Percentiles rank a stretch among this genome's conserved stretches.
Evolutionary conservation across 805 yeast genomes (phyloP).

Genomic region (Ogataea populi-albae): DNA sequence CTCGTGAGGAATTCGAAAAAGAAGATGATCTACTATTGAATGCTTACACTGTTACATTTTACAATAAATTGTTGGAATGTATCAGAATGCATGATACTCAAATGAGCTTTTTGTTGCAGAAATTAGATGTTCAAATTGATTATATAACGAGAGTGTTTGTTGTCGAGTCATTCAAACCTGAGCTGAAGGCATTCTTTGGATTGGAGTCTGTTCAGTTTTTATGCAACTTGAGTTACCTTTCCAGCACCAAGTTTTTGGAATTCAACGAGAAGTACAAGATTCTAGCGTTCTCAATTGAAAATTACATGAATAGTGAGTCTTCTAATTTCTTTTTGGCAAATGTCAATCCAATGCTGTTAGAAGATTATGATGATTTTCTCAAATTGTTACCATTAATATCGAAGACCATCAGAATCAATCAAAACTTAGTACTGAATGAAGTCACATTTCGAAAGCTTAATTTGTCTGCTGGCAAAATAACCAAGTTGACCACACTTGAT

Average conservation of each 20-base stretch:
- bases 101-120: constrained; percentile 11
- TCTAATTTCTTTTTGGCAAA: constrained; percentile 26
- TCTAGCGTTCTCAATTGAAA: constrained; percentile 17
- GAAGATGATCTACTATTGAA: constrained; percentile 32
- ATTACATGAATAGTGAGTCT: constrained; percentile 11
- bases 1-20: constrained; percentile 18
- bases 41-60: constrained; percentile 30
- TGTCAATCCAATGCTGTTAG: constrained; percentile 26
- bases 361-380: constrained; percentile 15
- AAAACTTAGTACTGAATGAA: constrained; percentile 23
- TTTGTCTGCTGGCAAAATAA: constrained; percentile 18
- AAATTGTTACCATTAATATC: constrained; percentile 22
- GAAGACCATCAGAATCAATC: constrained; percentile 22
- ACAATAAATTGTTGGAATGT: constrained; percentile 25
- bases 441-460: constrained; percentile 19
- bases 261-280: constrained; percentile 24
- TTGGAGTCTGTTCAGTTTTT: constrained; percentile 22
- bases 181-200: constrained; percentile 24
- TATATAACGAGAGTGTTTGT: constrained; percentile 25
- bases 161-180: constrained; percentile 23
- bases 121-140: constrained; percentile 20
- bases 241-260: constrained; percentile 19
- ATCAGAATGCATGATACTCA: constrained; percentile 1
- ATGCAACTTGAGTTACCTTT: constrained; percentile 16
- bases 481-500: constrained; percentile 22